Conservation (phyloP, 805 yeast species). For the Saccharomycopsis vini region DNA sequence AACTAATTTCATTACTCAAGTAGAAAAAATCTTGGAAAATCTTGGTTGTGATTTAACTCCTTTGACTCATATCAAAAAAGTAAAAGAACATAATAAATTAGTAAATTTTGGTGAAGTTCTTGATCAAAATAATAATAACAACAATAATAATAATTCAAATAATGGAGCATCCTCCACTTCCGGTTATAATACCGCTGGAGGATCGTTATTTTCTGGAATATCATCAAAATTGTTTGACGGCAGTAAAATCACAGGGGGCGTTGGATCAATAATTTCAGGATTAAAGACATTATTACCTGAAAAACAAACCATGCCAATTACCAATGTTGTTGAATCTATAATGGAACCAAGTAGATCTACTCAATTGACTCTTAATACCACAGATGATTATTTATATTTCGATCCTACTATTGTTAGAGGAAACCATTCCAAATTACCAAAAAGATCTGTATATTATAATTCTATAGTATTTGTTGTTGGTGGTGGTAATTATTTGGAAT, state of each 20-base stretch:
- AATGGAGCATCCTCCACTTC: slow-evolving; percentile 21
- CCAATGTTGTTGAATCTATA: slow-evolving; percentile 83
- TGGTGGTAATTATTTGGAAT: slow-evolving; percentile 92
- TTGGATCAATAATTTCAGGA: slow-evolving; percentile 81
- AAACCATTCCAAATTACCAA: slow-evolving; percentile 81
- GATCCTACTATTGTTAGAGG: slow-evolving; percentile 87
- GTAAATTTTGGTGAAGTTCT: background rate
- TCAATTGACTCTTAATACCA: slow-evolving; percentile 53
- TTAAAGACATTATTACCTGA: slow-evolving; percentile 82
- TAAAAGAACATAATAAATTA: slow-evolving; percentile 66
- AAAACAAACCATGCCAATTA: slow-evolving; percentile 79
- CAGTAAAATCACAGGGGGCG: slow-evolving; percentile 67
- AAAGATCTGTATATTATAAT: slow-evolving; percentile 70
- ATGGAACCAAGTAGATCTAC: slow-evolving; percentile 72
- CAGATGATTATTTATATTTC: slow-evolving; percentile 84
- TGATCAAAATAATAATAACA: too few relatives aligned
- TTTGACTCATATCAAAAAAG: slow-evolving; percentile 64
- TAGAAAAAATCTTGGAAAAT: slow-evolving; percentile 51
- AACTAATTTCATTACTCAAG: slow-evolving; percentile 45
- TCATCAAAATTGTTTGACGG: slow-evolving; percentile 77
- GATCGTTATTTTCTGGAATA: slow-evolving; percentile 54
- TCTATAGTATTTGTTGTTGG: slow-evolving; percentile 90
- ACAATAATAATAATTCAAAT: slow-evolving; percentile 28
- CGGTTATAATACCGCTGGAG: slow-evolving; percentile 21
- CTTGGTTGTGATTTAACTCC: slow-evolving; percentile 57